Conservation (phyloP, 164 flowering plant species). For the Buxus sempervirens region DNA sequence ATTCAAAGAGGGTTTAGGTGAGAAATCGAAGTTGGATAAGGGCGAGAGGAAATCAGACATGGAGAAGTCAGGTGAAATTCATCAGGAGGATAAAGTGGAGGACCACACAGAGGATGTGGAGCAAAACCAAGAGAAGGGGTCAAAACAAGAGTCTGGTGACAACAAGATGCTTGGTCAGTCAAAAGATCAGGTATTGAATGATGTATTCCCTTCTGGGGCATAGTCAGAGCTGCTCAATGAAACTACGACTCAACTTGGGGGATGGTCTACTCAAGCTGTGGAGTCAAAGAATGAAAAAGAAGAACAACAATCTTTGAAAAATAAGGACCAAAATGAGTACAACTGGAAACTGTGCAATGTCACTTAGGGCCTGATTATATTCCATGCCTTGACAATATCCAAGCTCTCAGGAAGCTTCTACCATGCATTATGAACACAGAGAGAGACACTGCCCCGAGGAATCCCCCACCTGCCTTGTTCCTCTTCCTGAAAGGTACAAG, state of each 20-base stretch:
- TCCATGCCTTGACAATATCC: constrained; percentile 90
- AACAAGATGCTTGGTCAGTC: constrained; percentile 26
- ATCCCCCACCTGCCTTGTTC: constrained; percentile 87
- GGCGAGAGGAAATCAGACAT: constrained; percentile 19
- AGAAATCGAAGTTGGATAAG: constrained; percentile 9
- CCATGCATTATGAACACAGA: constrained; percentile 95
- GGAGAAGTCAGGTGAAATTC: constrained; percentile 19
- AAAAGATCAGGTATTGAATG: constrained; percentile 37
- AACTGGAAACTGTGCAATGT: constrained; percentile 74
- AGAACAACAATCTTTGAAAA: constrained; percentile 32
- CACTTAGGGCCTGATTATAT: constrained; percentile 87
- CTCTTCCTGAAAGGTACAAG: constrained; percentile 80
- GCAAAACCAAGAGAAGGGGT: constrained; percentile 18
- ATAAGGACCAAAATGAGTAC: constrained; percentile 24
- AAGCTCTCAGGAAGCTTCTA: constrained; percentile 71
- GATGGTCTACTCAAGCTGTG: constrained; percentile 63
- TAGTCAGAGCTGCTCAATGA: constrained; percentile 62
- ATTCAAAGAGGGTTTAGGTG: background rate
- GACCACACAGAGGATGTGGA: constrained; percentile 19
- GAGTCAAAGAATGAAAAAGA: constrained; percentile 72
- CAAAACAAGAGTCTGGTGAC: constrained; percentile 24
- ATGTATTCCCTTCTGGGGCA: constrained; percentile 44
- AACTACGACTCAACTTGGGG: constrained; percentile 46
- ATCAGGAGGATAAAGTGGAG: constrained; percentile 16
- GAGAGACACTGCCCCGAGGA: constrained; percentile 94